Conservation (phyloP, 805 yeast genomes). For the Zygosaccharomyces bailii region DNA sequence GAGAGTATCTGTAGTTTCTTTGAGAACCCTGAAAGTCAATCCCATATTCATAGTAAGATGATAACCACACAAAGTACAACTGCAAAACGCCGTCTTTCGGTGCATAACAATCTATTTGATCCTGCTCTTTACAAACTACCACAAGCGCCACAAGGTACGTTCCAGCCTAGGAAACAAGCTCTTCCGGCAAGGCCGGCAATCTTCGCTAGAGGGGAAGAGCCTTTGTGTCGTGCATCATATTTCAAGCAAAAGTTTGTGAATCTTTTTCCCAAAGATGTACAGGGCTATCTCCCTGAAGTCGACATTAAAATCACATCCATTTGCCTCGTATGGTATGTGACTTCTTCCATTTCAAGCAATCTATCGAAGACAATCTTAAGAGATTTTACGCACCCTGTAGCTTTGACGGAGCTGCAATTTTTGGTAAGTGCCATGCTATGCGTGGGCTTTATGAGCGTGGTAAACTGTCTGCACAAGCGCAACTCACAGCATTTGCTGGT, state of each 20-base stretch:
- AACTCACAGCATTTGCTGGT: conserved; percentile 19
- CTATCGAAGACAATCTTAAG: conserved; percentile 73
- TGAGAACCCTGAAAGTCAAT: no score
- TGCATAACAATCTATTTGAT: conserved; percentile 26
- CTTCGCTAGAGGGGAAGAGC: neutral
- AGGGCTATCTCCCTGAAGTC: conserved; percentile 32
- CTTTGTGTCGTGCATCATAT: neutral
- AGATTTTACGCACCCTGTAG: conserved; percentile 74
- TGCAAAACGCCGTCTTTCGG: conserved; percentile 18
- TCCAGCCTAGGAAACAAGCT: conserved; percentile 8
- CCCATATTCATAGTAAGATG: conserved; percentile 2
- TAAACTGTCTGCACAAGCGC: conserved; percentile 47
- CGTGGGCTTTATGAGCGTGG: conserved; percentile 40
- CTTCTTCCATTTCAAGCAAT: conserved; percentile 77
- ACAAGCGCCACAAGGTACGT: conserved; percentile 15
- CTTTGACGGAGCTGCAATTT: conserved; percentile 86
- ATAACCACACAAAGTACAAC: conserved; percentile 15
- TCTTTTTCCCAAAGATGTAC: conserved; percentile 16
- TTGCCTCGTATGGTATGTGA: conserved; percentile 76
- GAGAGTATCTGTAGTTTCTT: no score
- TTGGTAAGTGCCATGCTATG: conserved; percentile 65
- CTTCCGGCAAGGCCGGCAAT: conserved; percentile 1
- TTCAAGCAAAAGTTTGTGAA: conserved; percentile 13
- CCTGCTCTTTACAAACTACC: conserved; percentile 21
- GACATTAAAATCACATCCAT: conserved; percentile 46